Conservation (phyloP, 1,284 basidiomycete species). For the Trichosporon sp. region DNA sequence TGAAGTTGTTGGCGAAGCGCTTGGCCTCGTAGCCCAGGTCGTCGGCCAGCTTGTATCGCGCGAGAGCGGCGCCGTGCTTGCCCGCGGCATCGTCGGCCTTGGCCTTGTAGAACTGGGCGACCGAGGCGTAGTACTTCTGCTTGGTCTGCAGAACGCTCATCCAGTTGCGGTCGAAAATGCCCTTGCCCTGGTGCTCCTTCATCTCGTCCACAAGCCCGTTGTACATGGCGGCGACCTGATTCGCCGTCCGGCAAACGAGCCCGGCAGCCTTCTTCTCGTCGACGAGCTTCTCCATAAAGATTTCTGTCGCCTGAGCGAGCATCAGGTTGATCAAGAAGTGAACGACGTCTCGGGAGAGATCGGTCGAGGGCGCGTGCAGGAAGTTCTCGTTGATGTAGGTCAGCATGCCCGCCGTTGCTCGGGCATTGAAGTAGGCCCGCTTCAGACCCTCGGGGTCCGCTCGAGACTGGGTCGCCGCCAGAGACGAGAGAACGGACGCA, state of each 20-base stretch:
- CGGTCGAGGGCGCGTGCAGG: constrained; percentile 94
- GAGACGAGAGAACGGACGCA: constrained; percentile 83
- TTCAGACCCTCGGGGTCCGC: constrained; percentile 82
- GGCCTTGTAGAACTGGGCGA: constrained; percentile 82
- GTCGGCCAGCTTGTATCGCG: constrained; percentile 75
- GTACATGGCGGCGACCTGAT: constrained; percentile 79
- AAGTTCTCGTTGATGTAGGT: constrained; percentile 99
- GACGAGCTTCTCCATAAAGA: constrained; percentile 91
- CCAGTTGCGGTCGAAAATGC: constrained; percentile 95
- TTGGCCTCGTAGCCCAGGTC: constrained; percentile 77
- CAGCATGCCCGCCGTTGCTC: constrained; percentile 93
- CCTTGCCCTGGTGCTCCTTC: constrained; percentile 92
- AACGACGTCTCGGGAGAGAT: constrained; percentile 88
- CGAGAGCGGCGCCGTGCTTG: constrained; percentile 82
- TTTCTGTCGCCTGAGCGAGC: constrained; percentile 89
- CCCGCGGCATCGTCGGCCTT: constrained; percentile 69
- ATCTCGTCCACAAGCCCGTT: constrained; percentile 74
- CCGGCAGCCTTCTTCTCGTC: constrained; percentile 80
- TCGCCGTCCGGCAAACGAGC: constrained; percentile 78
- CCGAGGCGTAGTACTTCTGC: constrained; percentile 78
- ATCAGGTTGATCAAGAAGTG: constrained; percentile 83
- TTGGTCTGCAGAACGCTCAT: constrained; percentile 67
- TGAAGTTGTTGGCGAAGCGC: constrained; percentile 66
- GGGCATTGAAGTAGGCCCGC: constrained; percentile 85
- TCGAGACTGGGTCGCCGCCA: constrained; percentile 70